A percentile compares a stretch with the other conserved stretches of the same genome.
Conservation (phyloP, 2,329 filamentous ascomycete species). For the Nigrospora osmanthi region DNA sequence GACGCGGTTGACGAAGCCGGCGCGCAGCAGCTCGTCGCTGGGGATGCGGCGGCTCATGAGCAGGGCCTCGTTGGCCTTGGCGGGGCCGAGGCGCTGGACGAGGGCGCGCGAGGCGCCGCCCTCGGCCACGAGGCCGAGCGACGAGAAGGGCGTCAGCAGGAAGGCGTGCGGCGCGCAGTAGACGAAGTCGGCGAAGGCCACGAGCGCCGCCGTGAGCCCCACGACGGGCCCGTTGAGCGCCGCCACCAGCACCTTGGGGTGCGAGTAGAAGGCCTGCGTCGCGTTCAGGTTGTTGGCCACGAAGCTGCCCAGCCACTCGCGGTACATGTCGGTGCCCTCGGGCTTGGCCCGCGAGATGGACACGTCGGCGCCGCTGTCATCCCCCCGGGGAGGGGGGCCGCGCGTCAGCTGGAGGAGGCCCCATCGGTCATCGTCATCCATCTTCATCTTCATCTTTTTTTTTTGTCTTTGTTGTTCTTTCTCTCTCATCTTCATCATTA, state of each 20-base stretch:
- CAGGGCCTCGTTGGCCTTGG: constrained; percentile 84
- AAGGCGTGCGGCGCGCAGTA: constrained; percentile 78
- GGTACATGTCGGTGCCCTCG: constrained; percentile 24
- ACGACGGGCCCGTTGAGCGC: constrained; percentile 90
- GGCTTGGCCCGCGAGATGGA: constrained; percentile 29
- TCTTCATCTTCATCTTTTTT: too few species aligned
- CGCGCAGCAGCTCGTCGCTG: constrained; percentile 62
- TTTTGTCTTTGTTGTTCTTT: too few species aligned
- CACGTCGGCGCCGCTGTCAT: constrained; percentile 61
- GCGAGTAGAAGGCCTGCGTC: constrained; percentile 83
- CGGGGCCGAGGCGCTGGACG: constrained; percentile 69
- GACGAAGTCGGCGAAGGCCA: constrained; percentile 84
- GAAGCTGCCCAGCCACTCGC: constrained; percentile 61
- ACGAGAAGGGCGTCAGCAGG: constrained; percentile 85
- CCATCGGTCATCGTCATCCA: too few species aligned
- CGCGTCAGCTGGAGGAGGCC: too few species aligned
- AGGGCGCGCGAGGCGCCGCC: constrained; percentile 75
- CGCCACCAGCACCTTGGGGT: constrained; percentile 87
- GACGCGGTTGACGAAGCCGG: constrained; percentile 82
- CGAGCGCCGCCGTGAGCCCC: constrained; percentile 77
- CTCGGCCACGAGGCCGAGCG: constrained; percentile 83
- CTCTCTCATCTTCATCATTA: too few species aligned
- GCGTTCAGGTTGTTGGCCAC: constrained; percentile 82
- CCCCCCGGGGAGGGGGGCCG: too few species aligned
- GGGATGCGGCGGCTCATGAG: constrained; percentile 79